phyloP scores from a whole-genome alignment of 2,329 filamentous ascomycete species.

The Fusarium robinianum region DNA sequence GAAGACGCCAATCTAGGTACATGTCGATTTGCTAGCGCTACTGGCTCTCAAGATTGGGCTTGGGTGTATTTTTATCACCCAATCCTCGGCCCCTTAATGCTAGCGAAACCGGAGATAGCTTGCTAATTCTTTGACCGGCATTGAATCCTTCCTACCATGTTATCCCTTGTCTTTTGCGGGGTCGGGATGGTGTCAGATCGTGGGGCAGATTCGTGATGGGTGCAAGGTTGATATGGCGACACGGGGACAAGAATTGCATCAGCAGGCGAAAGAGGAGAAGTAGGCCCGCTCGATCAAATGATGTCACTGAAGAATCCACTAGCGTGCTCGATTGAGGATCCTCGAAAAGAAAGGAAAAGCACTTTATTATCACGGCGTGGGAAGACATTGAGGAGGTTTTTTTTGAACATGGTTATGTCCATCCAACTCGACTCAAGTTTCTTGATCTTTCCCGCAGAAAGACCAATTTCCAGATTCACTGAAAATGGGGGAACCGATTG shows the following conservation, averaged over 20 bases:
- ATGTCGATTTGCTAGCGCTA: no score
- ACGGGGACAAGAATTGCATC: conserved; percentile 12
- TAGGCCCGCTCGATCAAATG: conserved; percentile 14
- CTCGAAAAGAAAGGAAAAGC: neutral
- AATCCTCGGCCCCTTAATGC: no score
- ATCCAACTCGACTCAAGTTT: no score
- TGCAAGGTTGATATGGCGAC: conserved; percentile 16
- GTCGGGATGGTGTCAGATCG: conserved; percentile 33
- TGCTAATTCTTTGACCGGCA: neutral
- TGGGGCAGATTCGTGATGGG: conserved; percentile 31
- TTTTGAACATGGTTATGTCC: no score
- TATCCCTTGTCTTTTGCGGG: conserved; percentile 16
- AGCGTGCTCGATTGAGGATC: conserved; percentile 21
- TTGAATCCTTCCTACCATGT: neutral
- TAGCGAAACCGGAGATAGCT: neutral
- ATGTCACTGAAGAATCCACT: conserved; percentile 22
- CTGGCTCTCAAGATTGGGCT: no score
- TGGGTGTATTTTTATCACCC: no score
- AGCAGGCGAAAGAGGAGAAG: conserved; percentile 4
- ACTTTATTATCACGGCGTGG: neutral
- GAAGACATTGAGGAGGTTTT: conserved; percentile 11
- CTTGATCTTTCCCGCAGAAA: no score
- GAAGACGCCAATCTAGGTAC: no score
- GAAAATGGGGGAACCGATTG: conserved; percentile 18
- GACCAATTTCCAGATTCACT: no score